Percentiles rank a stretch among this genome's conserved stretches.
These are phyloP conservation scores for Aspergillus puulaauensis DNA, from an alignment of 2,329 filamentous ascomycete species.

Conservation along the genomic window DNA sequence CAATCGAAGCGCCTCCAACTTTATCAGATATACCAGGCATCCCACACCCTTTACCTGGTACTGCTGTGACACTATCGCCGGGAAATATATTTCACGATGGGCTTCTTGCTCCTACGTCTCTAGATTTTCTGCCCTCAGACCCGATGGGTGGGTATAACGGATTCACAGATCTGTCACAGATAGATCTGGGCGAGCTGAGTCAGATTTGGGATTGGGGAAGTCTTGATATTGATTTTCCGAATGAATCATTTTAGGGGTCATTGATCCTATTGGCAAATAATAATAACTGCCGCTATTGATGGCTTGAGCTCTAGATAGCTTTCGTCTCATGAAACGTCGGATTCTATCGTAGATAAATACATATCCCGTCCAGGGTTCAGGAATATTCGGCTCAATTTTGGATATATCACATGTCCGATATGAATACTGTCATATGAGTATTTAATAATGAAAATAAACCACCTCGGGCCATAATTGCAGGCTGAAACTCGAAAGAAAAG, in stretches of 20 bases:
- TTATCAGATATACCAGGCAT: background rate
- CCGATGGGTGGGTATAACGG: background rate
- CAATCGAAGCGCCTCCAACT: background rate
- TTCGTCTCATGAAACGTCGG: background rate
- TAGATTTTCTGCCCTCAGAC: background rate
- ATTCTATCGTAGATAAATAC: background rate
- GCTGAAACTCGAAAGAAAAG: background rate
- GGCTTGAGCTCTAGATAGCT: background rate
- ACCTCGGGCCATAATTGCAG: background rate
- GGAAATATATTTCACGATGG: background rate
- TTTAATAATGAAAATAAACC: too few relatives aligned
- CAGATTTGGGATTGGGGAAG: slow-evolving; percentile 31
- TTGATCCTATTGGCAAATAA: background rate
- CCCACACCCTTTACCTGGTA: background rate
- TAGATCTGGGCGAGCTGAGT: slow-evolving; percentile 26
- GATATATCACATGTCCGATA: background rate
- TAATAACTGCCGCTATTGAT: background rate
- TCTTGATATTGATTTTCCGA: slow-evolving; percentile 19
- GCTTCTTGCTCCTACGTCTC: background rate
- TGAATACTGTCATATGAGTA: too few relatives aligned
- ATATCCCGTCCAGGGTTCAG: too few relatives aligned
- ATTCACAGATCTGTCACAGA: slow-evolving; percentile 8
- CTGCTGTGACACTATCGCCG: background rate
- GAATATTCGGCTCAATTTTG: background rate
- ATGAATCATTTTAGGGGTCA: background rate